Evolutionary conservation across 73 alveolate genomes (phyloP).

Genomic region (Paramecium tetraurelia): DNA sequence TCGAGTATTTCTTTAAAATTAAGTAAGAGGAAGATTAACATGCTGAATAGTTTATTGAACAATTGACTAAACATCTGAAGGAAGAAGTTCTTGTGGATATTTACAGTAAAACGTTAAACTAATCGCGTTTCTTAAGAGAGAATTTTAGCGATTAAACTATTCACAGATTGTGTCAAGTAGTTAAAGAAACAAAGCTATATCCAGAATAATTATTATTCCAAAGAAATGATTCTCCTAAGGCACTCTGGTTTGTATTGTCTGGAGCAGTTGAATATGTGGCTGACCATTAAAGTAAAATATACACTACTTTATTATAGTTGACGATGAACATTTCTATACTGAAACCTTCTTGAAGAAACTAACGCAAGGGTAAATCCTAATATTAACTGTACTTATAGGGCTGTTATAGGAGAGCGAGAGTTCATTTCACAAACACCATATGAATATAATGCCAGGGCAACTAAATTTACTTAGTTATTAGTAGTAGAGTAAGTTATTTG

Average conservation of each 20-base stretch:
- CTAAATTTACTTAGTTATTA: conserved; percentile 23
- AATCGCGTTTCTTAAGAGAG: conserved; percentile 19
- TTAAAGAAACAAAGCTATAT: not conserved
- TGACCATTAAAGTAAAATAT: not conserved
- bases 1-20: conserved; percentile 22
- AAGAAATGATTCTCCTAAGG: not conserved
- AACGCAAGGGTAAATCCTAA: not conserved
- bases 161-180: not conserved
- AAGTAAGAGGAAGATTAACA: not conserved
- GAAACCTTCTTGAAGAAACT: not conserved
- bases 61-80: not conserved
- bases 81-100: conserved; percentile 11
- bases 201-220: conserved; percentile 7
- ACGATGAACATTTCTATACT: not conserved
- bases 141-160: not conserved
- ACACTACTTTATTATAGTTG: not conserved
- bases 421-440: not conserved
- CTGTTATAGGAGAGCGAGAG: conserved; percentile 36
- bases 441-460: conserved; percentile 43
- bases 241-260: not conserved
- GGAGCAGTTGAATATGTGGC: conserved; percentile 30
- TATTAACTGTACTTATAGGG: not conserved
- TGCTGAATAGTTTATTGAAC: not conserved
- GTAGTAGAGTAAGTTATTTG: not conserved
- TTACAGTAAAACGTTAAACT: not conserved